Base-by-base conservation (phyloP, 257 asterid genomes). In the Solanum etuberosum region DNA sequence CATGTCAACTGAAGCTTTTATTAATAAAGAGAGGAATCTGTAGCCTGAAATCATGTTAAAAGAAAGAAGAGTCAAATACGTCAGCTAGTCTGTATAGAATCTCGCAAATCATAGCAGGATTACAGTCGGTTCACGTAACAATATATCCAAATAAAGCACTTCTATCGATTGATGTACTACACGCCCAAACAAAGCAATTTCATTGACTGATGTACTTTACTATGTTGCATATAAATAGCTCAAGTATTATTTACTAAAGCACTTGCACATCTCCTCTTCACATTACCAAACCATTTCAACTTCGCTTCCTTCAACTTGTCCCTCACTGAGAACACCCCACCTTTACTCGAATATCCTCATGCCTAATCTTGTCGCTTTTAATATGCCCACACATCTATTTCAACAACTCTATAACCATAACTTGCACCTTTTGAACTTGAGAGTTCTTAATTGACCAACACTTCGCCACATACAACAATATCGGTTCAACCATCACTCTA, bases 51-150 rank as follows among this genome's bases (percentile, higher is more conserved):
- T 61, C 7, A n/a, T 48, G 8, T 15, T 48, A 7, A 10, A 61
- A 61, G 16, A 61, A 61, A 61, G 70, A 61, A n/a, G 3, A n/a
- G 7, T n/a, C 7, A 61, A 9, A n/a, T n/a, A n/a, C 8, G 1
- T 11, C 7, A n/a, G 4, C 1, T 11, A 61, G 4, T n/a, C 8
- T 4, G 0, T 61, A n/a, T 61, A 10, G 15, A 61, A 61, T n/a
- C 7, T 2, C 7, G 14, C 29, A 61, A 61, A 61, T 23, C 3
- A 61, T 0, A n/a, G 0, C 1, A 11, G 0, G 0, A 10, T 61
- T 10, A 61, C 3, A 2, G 29, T 61, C 16, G 0, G 0, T 61
- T 25, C 31, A 5, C 70, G 15, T 61, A 61, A 61, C 31, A 11
- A 61, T 61, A 10, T n/a, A n/a, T 23, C 3, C 31, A 61, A 61